Evolutionary conservation across 2,329 filamentous ascomycete species (phyloP).

Genomic region (Botrytis tulipae): DNA sequence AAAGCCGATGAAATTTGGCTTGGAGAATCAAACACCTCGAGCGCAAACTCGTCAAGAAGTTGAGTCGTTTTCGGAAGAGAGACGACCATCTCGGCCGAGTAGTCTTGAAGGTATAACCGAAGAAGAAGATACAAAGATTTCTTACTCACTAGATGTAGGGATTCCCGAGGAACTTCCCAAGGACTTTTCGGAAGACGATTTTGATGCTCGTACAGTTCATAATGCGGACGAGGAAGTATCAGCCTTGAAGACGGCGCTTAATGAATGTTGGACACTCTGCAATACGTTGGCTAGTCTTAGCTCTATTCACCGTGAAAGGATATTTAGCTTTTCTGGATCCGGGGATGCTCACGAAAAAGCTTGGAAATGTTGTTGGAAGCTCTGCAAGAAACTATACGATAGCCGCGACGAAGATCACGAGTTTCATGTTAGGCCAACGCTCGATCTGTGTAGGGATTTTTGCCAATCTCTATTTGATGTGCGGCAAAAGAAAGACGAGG

Average conservation of each 20-base stretch:
- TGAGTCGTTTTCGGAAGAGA: constrained; percentile 52
- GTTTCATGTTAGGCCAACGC: constrained; percentile 67
- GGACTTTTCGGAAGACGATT: constrained; percentile 47
- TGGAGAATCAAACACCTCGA: constrained; percentile 72
- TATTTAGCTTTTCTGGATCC: constrained; percentile 72
- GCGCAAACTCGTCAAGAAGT: constrained; percentile 81
- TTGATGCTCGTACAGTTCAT: constrained; percentile 44
- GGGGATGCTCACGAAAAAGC: constrained; percentile 81
- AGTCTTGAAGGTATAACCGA: constrained; percentile 69
- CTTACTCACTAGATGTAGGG: constrained; percentile 36
- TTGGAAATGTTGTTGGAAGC: constrained; percentile 91
- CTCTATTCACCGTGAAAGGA: constrained; percentile 75
- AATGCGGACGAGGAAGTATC: constrained; percentile 59
- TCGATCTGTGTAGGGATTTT: constrained; percentile 88
- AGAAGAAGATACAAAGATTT: constrained; percentile 21
- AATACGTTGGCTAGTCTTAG: constrained; percentile 86
- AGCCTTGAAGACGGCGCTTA: constrained; percentile 72
- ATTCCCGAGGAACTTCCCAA: constrained; percentile 44
- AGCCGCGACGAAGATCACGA: constrained; percentile 70
- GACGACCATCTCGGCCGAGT: constrained; percentile 52
- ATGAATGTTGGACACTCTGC: constrained; percentile 91
- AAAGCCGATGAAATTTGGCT: constrained; percentile 61
- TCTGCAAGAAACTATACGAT: constrained; percentile 87
- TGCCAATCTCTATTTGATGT: constrained; percentile 90
- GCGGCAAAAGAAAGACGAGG: constrained; percentile 72